Percentiles rank a stretch among this genome's conserved stretches.
These are phyloP conservation scores for Cladosporium sp. DNA, from an alignment of 2,329 filamentous ascomycete genomes.

Conservation along the genomic window DNA sequence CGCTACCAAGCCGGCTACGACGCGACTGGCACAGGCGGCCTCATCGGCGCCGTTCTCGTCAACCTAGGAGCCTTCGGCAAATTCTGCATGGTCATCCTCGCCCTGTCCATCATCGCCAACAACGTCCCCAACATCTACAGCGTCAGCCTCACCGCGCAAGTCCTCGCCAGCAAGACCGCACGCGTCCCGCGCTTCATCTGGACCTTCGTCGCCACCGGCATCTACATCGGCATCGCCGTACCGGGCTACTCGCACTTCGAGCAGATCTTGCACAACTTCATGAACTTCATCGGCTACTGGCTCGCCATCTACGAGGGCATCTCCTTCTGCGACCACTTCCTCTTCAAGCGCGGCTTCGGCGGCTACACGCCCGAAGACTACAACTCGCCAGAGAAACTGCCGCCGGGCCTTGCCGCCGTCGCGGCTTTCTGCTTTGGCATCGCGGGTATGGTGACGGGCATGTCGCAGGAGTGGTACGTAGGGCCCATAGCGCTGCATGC, in stretches of 20 bases:
- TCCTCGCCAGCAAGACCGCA: constrained; percentile 60
- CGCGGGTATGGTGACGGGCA: constrained; percentile 66
- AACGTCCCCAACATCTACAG: constrained; percentile 61
- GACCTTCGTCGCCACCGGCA: constrained; percentile 61
- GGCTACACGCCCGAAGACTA: constrained; percentile 62
- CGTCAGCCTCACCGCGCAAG: constrained; percentile 64
- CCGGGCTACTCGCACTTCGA: constrained; percentile 68
- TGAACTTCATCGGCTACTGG: constrained; percentile 66
- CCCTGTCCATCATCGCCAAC: constrained; percentile 47
- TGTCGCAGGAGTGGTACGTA: constrained; percentile 69
- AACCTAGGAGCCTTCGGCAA: constrained; percentile 67
- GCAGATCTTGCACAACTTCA: constrained; percentile 67
- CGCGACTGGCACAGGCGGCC: constrained; percentile 62
- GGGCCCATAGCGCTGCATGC: constrained; percentile 66
- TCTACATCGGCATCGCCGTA: constrained; percentile 69
- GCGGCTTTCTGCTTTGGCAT: constrained; percentile 64
- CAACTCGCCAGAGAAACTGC: constrained; percentile 58
- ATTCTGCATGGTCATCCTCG: constrained; percentile 59
- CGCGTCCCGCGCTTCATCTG: constrained; percentile 67
- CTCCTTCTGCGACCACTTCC: constrained; percentile 64
- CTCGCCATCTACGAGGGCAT: constrained; percentile 71
- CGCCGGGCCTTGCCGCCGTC: constrained; percentile 63
- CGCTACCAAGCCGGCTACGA: constrained; percentile 58
- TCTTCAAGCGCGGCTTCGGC: constrained; percentile 60
- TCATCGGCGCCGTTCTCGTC: constrained; percentile 65